phyloP scores from a whole-genome alignment of 2,329 filamentous ascomycete species.

The Venturia oleaginea region DNA sequence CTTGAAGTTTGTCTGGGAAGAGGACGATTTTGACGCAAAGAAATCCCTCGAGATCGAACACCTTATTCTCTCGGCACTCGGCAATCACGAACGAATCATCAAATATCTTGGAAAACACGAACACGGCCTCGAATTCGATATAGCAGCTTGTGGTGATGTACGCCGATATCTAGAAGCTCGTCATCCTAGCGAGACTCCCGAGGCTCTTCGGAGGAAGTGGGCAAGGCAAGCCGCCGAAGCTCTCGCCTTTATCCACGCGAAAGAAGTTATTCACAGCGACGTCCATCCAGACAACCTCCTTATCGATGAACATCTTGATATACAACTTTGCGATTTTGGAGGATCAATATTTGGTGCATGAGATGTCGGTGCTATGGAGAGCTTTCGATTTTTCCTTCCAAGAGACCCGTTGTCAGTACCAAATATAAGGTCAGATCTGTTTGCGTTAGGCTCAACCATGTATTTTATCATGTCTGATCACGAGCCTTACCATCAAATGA shows the following conservation, averaged over 20 bases:
- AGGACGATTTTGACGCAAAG: conserved; percentile 15
- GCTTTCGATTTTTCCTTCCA: conserved; percentile 19
- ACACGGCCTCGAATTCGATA: conserved; percentile 16
- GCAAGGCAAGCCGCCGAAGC: conserved; percentile 20
- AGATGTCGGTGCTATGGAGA: conserved; percentile 21
- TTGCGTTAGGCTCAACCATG: conserved; percentile 28
- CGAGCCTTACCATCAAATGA: conserved; percentile 24
- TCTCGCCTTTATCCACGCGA: conserved; percentile 28
- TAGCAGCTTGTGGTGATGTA: conserved; percentile 16
- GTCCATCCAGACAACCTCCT: conserved; percentile 33
- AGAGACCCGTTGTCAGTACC: conserved; percentile 17
- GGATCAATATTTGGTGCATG: conserved; percentile 26
- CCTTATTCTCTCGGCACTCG: conserved; percentile 16
- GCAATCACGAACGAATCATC: conserved; percentile 16
- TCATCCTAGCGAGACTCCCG: conserved; percentile 14
- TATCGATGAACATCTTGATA: conserved; percentile 26
- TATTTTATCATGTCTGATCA: conserved; percentile 28
- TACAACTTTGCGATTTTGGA: conserved; percentile 31
- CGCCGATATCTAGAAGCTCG: conserved; percentile 15
- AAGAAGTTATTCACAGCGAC: conserved; percentile 32
- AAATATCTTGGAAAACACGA: conserved; percentile 16
- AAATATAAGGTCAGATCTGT: conserved; percentile 25
- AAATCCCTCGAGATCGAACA: conserved; percentile 18
- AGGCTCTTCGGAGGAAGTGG: conserved; percentile 16
- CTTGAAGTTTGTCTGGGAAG: conserved; percentile 17